Base-by-base conservation (phyloP, 148 eudicot species). In the Cornus kousa region DNA sequence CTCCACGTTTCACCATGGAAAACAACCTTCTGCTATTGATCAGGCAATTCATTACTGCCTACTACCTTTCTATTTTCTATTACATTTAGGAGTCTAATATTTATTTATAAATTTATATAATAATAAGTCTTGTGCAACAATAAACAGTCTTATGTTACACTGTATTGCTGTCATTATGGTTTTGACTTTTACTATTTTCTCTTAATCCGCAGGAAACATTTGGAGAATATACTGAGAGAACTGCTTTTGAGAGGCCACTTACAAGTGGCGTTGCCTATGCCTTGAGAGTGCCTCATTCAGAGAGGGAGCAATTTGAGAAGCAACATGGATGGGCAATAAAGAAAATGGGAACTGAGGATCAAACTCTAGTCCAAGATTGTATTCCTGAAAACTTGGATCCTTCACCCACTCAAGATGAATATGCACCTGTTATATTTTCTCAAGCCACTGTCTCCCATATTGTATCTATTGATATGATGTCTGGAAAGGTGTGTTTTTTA, bases 221-320 rank as follows among this genome's bases (percentile, higher is more conserved):
- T 85, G 92, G 80, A 68, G 91, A 92, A 66, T 96, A 96, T 72
- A 93, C 99, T 14, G 93, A 89, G 74, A 90, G 87, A 83, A 96
- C 99, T 19, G 81, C 95, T 60, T 96, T 96, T 82, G 99, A 96
- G 84, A 92, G 99, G 86, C 99, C 99, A 68, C 94, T 96, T 40
- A 90, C 94, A 5, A 96, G 99, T 78, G 99, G 99, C 19, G 98
- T 96, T 75, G 90, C 99, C 16, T 96, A 96, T 88, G 99, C 98
- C 80, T 82, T 92, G 79, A 89, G 92, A 83, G 97, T 96, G 71
- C 90, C 76, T 70, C 89, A 93, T 74, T 87, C 90, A 17, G 93
- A 92, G 65, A 88, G 99, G 82, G 90, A 93, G 81, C 77, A 87
- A 35, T 86, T 96, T 74, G 98, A 96, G 88, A 85, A 82, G 84